Percentiles rank a stretch among this genome's conserved stretches.
Conservation (phyloP, 345 rosid species). For the Arabis hirsuta region DNA sequence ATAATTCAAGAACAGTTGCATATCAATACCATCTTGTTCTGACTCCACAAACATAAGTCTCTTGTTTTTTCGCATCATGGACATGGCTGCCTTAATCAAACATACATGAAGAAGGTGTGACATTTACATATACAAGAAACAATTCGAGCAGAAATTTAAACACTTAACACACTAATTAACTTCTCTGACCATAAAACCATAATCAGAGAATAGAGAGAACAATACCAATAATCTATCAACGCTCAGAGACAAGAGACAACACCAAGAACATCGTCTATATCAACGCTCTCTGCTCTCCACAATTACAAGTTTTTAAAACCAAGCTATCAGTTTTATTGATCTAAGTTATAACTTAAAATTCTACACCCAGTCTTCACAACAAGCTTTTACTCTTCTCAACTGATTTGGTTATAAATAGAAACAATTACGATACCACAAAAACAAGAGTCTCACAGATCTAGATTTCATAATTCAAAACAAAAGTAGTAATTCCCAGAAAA, state of each 20-base stretch:
- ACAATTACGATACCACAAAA: background rate
- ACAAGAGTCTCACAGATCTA: constrained; percentile 8
- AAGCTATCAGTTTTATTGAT: background rate
- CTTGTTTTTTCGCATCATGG: background rate
- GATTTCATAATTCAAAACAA: constrained; percentile 15
- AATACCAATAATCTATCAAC: too few relatives aligned
- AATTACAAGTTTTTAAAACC: background rate
- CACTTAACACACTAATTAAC: background rate
- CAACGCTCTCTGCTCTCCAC: background rate
- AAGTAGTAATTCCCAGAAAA: constrained; percentile 8
- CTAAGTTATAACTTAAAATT: background rate
- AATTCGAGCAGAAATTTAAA: background rate
- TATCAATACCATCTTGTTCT: constrained; percentile 13
- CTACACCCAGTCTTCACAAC: background rate
- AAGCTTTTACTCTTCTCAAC: background rate
- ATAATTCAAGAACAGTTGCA: constrained; percentile 4
- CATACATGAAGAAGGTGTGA: background rate
- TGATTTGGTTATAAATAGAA: background rate
- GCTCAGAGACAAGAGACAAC: too few relatives aligned
- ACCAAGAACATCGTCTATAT: too few relatives aligned
- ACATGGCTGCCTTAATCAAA: constrained; percentile 2
- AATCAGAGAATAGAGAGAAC: background rate
- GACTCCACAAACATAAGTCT: background rate
- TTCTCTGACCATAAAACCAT: background rate
- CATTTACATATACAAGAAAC: constrained; percentile 1